phyloP scores from a whole-genome alignment of 2,329 filamentous ascomycete genomes.

The Rugonectria rugulosa region DNA sequence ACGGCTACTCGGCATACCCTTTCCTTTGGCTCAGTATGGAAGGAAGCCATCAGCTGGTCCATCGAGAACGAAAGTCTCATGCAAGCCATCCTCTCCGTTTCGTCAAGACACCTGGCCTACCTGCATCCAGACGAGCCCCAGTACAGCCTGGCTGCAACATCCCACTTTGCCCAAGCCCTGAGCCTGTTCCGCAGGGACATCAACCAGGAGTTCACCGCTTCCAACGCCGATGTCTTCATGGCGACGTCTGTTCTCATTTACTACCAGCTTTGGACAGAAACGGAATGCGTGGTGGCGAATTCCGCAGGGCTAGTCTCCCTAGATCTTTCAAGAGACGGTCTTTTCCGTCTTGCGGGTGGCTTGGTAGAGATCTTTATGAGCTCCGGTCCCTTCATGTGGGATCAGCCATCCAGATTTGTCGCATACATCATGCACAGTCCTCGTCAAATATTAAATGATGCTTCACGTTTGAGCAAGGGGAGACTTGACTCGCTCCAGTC shows the following conservation, averaged over 20 bases:
- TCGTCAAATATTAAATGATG: not conserved
- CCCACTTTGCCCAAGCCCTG: not conserved
- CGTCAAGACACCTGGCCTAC: conserved; percentile 1
- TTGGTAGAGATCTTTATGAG: conserved; percentile 4
- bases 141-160: not conserved
- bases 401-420: not conserved
- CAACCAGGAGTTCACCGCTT: not conserved
- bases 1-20: not conserved
- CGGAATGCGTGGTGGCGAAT: not conserved
- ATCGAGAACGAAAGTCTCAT: conserved; percentile 12
- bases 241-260: not conserved
- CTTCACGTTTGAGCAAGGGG: not conserved
- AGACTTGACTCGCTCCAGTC: too few relatives aligned
- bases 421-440: not conserved
- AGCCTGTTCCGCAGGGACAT: not conserved
- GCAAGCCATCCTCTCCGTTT: conserved; percentile 2
- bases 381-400: not conserved
- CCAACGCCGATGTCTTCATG: conserved; percentile 1
- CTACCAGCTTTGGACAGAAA: conserved; percentile 2
- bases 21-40: not conserved
- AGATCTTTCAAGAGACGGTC: not conserved
- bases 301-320: not conserved
- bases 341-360: not conserved
- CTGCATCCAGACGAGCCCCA: not conserved
- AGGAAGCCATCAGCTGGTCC: not conserved